Conservation (phyloP, 768 basidiomycete genomes). For the Suillus americanus region DNA sequence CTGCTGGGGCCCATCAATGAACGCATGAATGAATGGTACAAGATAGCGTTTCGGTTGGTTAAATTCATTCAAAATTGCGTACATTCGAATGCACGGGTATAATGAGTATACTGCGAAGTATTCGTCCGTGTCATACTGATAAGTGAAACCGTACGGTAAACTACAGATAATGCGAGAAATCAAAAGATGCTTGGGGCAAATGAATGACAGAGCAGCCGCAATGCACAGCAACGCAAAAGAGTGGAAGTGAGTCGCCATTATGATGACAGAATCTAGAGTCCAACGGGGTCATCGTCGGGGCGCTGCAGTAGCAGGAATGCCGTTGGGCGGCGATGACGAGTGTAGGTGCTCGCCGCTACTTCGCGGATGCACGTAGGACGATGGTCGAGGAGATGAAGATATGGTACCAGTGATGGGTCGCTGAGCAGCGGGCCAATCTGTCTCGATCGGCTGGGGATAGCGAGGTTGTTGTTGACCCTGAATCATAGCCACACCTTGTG, state of each 20-base stretch:
- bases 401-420: slow-evolving; percentile 38
- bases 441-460: slow-evolving; percentile 44
- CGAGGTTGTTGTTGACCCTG: slow-evolving; percentile 42
- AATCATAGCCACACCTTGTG: slow-evolving; percentile 44
- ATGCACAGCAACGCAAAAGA: slow-evolving; percentile 24
- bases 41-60: slow-evolving; percentile 10
- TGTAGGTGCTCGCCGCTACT: slow-evolving; percentile 44
- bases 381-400: slow-evolving; percentile 44
- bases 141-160: slow-evolving; percentile 50
- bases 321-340: slow-evolving; percentile 38
- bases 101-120: slow-evolving; percentile 57
- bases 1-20: neutral
- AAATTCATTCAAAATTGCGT: slow-evolving; percentile 37
- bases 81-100: slow-evolving; percentile 51
- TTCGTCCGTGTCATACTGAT: slow-evolving; percentile 62
- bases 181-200: slow-evolving; percentile 30
- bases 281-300: slow-evolving; percentile 34
- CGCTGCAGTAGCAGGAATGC: slow-evolving; percentile 49
- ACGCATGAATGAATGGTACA: slow-evolving; percentile 3
- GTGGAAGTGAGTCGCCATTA: slow-evolving; percentile 9
- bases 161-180: slow-evolving; percentile 58
- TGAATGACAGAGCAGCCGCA: slow-evolving; percentile 26
- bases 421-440: slow-evolving; percentile 36
- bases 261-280: slow-evolving; percentile 7
- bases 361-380: slow-evolving; percentile 49